A percentile compares a stretch with the other conserved stretches of the same genome.
These are phyloP conservation scores for Pisolithus marmoratus DNA, from an alignment of 768 basidiomycete genomes.

Conservation along the genomic window DNA sequence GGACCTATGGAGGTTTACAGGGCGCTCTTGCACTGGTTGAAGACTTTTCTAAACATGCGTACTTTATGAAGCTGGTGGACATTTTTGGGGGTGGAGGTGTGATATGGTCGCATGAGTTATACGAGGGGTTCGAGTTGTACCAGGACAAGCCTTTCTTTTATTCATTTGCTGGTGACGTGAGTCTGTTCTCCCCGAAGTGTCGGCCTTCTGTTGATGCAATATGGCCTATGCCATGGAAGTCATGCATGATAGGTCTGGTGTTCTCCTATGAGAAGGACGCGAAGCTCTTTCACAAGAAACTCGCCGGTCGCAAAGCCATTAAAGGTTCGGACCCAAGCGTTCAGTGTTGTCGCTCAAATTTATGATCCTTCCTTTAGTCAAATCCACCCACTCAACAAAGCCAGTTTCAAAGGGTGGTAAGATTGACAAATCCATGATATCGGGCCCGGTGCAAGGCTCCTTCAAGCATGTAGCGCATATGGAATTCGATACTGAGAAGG, in stretches of 20 bases:
- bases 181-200: conserved; percentile 27
- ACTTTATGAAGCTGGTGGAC: conserved; percentile 78
- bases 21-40: conserved; percentile 74
- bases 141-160: conserved; percentile 90
- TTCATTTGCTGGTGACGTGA: conserved; percentile 86
- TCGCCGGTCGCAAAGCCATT: conserved; percentile 56
- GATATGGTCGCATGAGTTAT: conserved; percentile 92
- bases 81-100: conserved; percentile 77
- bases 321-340: conserved; percentile 38
- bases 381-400: conserved; percentile 49
- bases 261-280: conserved; percentile 87
- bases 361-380: conserved; percentile 30
- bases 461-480: conserved; percentile 94
- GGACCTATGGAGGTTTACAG: conserved; percentile 85
- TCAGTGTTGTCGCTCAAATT: background rate
- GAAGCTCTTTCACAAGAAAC: conserved; percentile 79
- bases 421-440: conserved; percentile 92
- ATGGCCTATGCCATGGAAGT: conserved; percentile 37
- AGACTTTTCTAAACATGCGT: conserved; percentile 50
- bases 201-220: background rate
- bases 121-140: conserved; percentile 72
- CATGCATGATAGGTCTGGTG: conserved; percentile 87
- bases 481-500: conserved; percentile 84
- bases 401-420: conserved; percentile 59
- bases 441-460: conserved; percentile 67